Base-by-base conservation (phyloP, 768 basidiomycete genomes). In the Udeniomyces megalosporus region DNA sequence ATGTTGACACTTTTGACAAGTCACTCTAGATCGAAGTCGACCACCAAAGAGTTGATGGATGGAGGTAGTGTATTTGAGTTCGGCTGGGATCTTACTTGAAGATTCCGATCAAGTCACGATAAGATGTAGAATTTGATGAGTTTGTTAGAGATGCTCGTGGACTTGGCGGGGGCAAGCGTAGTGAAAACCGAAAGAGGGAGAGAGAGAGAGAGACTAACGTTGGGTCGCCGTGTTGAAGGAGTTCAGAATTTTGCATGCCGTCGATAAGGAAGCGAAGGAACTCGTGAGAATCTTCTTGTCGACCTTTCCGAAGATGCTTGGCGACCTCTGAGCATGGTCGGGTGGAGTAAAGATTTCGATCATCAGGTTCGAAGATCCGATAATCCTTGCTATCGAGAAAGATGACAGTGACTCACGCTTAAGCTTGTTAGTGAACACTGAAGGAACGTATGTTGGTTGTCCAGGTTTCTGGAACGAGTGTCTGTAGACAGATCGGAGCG, bases 211-310 rank as follows among this genome's bases (percentile, higher is more conserved):
- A 45, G 48, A 76, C 86, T 65, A 68, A 89, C 88, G 81, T 79
- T 66, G 84, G 77, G 58, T 80, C 73, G 20, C 84, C 86, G 51
- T 80, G 80, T 61, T 92, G 76, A 71, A 85, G 87, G 2, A 65
- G 63, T 22, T 58, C 63, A 7, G 85, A 80, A 69, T 83, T 86
- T 73, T 97, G 95, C 57, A 97, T 74, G 29, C 84, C 85, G 69
- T 99, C 95, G 32, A 96, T 83, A 22, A 84, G 83, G 73, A 92
- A 95, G 34, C 95, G 84, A 53, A 99, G 82, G 70, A 97, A 97
- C 74, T 99, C 95, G 71, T 99, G 95, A 10, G 95, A 84, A 72
- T 99, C 95, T 71, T 99, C 95, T 72, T 99, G 95, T 68, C 89
- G 77, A n/a, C 88, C 90, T 74, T 76, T 80, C 46, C 84, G 82